phyloP scores from a whole-genome alignment of 2,329 filamentous ascomycete species.

The Xylariales sp. region DNA sequence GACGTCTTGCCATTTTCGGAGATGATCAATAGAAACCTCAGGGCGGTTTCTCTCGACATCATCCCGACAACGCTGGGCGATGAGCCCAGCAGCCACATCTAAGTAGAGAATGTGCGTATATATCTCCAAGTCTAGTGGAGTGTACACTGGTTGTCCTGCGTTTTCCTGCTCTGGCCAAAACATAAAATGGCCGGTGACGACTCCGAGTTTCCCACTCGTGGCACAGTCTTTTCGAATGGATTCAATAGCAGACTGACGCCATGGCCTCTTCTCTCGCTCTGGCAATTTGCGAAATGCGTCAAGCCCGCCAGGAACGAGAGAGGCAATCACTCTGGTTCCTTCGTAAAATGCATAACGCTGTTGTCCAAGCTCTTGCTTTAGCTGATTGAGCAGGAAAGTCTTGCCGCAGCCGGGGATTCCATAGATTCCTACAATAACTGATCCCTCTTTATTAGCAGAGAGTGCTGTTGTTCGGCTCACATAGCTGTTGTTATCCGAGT shows the following conservation, averaged over 20 bases:
- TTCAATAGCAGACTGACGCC: slow-evolving; percentile 59
- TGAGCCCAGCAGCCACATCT: slow-evolving; percentile 51
- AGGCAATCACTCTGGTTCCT: slow-evolving; percentile 61
- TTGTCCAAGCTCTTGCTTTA: slow-evolving; percentile 50
- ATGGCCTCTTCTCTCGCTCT: slow-evolving; percentile 51
- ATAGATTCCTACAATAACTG: slow-evolving; percentile 41
- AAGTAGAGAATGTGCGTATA: slow-evolving; percentile 72
- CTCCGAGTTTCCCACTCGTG: slow-evolving; percentile 50
- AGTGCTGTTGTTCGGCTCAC: no score
- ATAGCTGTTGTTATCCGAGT: background rate
- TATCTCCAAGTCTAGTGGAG: slow-evolving; percentile 56
- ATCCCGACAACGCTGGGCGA: slow-evolving; percentile 52
- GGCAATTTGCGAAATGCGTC: slow-evolving; percentile 57
- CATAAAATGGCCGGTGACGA: slow-evolving; percentile 68
- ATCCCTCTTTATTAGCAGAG: slow-evolving; percentile 1
- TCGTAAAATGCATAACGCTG: slow-evolving; percentile 61
- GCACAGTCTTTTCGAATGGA: slow-evolving; percentile 55
- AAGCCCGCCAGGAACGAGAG: slow-evolving; percentile 59
- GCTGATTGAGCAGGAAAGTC: slow-evolving; percentile 49
- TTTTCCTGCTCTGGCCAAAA: slow-evolving; percentile 60
- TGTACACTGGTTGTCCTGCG: slow-evolving; percentile 53
- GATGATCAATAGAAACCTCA: slow-evolving; percentile 49
- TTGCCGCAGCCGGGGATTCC: slow-evolving; percentile 43
- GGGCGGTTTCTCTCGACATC: slow-evolving; percentile 55
- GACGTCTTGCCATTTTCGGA: slow-evolving; percentile 60